Conservation (phyloP, 129 eudicot genomes). For the Sambucus nigra region DNA sequence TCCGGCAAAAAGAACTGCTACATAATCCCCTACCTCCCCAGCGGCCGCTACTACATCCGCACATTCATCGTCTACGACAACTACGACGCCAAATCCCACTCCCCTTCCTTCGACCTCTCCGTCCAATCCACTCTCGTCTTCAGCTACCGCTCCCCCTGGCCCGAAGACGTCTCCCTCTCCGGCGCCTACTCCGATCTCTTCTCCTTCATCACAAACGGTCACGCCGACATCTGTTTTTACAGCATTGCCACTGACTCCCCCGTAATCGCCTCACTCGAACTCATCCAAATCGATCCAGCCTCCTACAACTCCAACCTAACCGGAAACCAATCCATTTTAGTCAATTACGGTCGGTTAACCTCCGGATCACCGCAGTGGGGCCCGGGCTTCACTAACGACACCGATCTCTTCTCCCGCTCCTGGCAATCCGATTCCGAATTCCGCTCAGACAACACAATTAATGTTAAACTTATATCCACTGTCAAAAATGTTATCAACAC, state of each 20-base stretch:
- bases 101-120: slow-evolving; percentile 81
- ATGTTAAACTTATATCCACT: slow-evolving; percentile 39
- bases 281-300: slow-evolving; percentile 52
- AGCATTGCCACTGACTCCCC: slow-evolving; percentile 96
- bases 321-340: slow-evolving; percentile 39
- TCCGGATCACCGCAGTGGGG: slow-evolving; percentile 84
- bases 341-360: slow-evolving; percentile 75
- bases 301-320: slow-evolving; percentile 41
- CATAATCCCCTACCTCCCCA: slow-evolving; percentile 42
- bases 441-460: slow-evolving; percentile 17
- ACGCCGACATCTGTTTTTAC: slow-evolving; percentile 71
- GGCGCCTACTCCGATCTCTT: slow-evolving; percentile 83
- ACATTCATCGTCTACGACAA: slow-evolving; percentile 89
- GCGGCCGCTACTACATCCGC: slow-evolving; percentile 48
- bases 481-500: slow-evolving; percentile 32
- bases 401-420: slow-evolving; percentile 60
- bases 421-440: slow-evolving; percentile 70
- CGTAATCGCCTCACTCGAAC: slow-evolving; percentile 60
- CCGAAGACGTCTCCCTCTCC: slow-evolving; percentile 37
- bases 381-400: slow-evolving; percentile 87
- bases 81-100: slow-evolving; percentile 63
- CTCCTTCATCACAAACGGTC: slow-evolving; percentile 37
- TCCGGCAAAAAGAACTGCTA: slow-evolving; percentile 93
- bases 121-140: slow-evolving; percentile 67
- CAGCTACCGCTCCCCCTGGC: slow-evolving; percentile 87